These are phyloP conservation scores for Penicillium turbatum DNA, from an alignment of 495 filamentous ascomycete species.

Conservation along the genomic window DNA sequence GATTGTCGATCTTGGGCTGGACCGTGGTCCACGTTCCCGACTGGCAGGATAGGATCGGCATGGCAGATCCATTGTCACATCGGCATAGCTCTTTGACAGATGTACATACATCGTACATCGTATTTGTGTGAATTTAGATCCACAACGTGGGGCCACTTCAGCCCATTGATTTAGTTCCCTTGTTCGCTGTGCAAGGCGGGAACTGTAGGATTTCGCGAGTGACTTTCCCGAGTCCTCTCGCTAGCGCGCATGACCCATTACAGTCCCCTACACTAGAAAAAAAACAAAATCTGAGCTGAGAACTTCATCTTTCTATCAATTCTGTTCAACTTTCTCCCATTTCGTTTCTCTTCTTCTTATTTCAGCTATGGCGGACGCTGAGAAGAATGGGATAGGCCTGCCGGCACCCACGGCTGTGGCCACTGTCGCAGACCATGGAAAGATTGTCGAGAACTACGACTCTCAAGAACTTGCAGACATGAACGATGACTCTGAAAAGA, in stretches of 20 bases:
- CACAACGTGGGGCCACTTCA: slow-evolving; percentile 4
- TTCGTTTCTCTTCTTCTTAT: neutral
- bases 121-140: slow-evolving; percentile 6
- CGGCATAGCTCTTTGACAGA: neutral
- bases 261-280: slow-evolving; percentile 1
- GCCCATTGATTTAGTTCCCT: neutral
- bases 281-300: neutral
- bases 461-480: slow-evolving; percentile 1
- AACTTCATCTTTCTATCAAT: neutral
- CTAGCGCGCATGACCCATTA: neutral
- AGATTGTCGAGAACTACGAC: neutral
- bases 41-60: slow-evolving; percentile 9
- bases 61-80: neutral
- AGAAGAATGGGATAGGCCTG: slow-evolving; percentile 14
- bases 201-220: slow-evolving; percentile 6
- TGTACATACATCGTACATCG: no score
- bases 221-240: neutral
- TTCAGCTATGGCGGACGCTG: slow-evolving; percentile 12
- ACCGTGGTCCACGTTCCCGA: slow-evolving; percentile 5
- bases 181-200: slow-evolving; percentile 1
- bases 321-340: slow-evolving; percentile 1
- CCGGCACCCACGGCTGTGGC: slow-evolving; percentile 7
- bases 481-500: neutral
- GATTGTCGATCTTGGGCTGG: slow-evolving; percentile 12
- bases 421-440: slow-evolving; percentile 6